phyloP scores from a whole-genome alignment of 768 basidiomycete genomes.

The Hydnum rufescens region DNA sequence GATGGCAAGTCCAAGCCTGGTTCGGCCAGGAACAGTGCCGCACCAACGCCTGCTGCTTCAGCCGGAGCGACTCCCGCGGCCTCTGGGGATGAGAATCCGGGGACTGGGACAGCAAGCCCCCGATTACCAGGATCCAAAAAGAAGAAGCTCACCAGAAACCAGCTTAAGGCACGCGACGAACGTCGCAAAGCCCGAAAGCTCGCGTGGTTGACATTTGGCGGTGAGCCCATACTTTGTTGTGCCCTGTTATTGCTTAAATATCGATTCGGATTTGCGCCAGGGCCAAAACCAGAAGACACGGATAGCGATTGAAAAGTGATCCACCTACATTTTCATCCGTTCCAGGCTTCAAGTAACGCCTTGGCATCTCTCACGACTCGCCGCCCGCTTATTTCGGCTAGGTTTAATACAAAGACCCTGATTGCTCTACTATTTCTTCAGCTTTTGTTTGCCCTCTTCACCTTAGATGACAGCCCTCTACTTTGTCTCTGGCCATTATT shows the following conservation, averaged over 20 bases:
- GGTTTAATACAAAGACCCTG: too few species aligned
- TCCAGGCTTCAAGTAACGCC: not conserved
- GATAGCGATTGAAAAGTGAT: slow-evolving; percentile 31
- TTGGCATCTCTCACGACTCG: not conserved
- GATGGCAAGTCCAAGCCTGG: slow-evolving; percentile 28
- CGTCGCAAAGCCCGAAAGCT: slow-evolving; percentile 61
- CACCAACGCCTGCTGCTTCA: slow-evolving; percentile 52
- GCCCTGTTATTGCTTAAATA: not conserved
- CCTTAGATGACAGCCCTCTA: too few species aligned
- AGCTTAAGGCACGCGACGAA: slow-evolving; percentile 77
- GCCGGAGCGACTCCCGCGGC: slow-evolving; percentile 52
- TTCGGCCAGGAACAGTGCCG: slow-evolving; percentile 41
- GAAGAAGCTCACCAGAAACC: slow-evolving; percentile 82
- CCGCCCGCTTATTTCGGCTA: too few species aligned
- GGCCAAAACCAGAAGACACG: slow-evolving; percentile 58
- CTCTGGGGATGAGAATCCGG: slow-evolving; percentile 52
- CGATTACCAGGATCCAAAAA: slow-evolving; percentile 40
- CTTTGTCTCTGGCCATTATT: too few species aligned
- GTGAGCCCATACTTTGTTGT: slow-evolving; percentile 15
- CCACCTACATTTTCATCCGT: not conserved
- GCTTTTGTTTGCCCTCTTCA: too few species aligned
- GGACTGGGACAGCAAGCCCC: slow-evolving; percentile 9
- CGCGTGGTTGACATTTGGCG: slow-evolving; percentile 66
- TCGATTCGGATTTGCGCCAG: not conserved
- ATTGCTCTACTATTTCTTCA: too few species aligned